Base-by-base conservation (phyloP, 176 grass and related monocot species). In the Coix lacrymajobi region DNA sequence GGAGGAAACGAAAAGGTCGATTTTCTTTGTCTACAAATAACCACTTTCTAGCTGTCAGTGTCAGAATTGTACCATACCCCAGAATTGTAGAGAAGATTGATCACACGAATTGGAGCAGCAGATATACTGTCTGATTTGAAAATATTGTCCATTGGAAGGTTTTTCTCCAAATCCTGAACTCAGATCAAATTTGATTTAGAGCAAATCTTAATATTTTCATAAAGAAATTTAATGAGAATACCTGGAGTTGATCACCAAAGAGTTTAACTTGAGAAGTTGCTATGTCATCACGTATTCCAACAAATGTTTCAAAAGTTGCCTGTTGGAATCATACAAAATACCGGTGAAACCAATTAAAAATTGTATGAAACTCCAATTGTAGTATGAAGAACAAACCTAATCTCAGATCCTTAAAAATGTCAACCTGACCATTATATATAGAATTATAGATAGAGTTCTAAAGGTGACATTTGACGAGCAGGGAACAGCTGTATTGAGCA, bases 201-300 rank as follows among this genome's bases (percentile, higher is more conserved):
- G 4, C 10, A 69, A 37, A 77, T 40, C 40, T 63, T 76, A 69
- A 76, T 70, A 44, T 28, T 37, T 17, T 60, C 22, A 45, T 65
- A 29, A 29, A 54, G 17, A 81, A 81, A 84, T 69, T 63, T 38
- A 85, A 34, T 65, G 48, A 65, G 51, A 51, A 76, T 85, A 89
- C 87, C 87, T 85, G 71, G 26, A 89, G 82, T 81, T 89, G 83
- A 64, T 45, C 87, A 85, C 87, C 83, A 77, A 87, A 98, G 76
- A 98, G 95, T 94, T 98, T 94, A 76, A 98, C 84, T 94, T 94
- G 90, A 86, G 88, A 92, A 84, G 95, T 98, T 79, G 95, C 95
- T 66, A 57, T 66, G 31, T 91, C 67, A 25, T 98, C 95, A 60
- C 92, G 84, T 81, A 98, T 78, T 22, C 95, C 95, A 51, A 98